Evolutionary conservation across 768 basidiomycete genomes (phyloP).

Genomic region (Coprinellus aureogranulatus): DNA sequence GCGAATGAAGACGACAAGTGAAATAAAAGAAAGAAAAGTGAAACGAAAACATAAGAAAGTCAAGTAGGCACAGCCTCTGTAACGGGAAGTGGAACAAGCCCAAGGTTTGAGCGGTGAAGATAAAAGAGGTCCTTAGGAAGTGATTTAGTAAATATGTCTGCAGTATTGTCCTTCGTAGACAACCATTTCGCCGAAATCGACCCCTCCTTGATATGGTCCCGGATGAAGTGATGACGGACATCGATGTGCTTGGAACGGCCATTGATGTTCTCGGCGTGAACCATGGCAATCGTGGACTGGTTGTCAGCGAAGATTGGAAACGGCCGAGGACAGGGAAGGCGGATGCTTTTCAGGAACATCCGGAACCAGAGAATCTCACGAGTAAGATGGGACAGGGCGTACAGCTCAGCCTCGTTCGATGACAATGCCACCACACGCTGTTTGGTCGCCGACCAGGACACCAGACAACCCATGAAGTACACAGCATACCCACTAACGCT

Average conservation of each 20-base stretch:
- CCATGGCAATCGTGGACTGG: constrained; percentile 10
- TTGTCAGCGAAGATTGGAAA: constrained; percentile 24
- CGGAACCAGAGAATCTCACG: constrained; percentile 27
- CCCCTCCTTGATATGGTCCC: constrained; percentile 17
- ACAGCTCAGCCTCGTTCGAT: constrained; percentile 37
- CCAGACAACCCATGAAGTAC: constrained; percentile 21
- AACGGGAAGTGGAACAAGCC: neutral
- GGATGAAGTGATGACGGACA: constrained; percentile 34
- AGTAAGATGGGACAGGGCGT: constrained; percentile 27
- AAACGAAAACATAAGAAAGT: neutral
- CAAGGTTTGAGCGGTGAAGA: constrained; percentile 9
- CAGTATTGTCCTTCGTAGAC: constrained; percentile 30
- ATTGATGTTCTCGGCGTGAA: constrained; percentile 20
- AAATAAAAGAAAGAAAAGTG: neutral
- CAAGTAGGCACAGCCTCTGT: neutral
- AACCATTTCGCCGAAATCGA: constrained; percentile 23
- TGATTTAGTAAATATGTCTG: constrained; percentile 42
- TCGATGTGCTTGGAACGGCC: constrained; percentile 29
- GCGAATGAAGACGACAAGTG: neutral
- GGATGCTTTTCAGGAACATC: constrained; percentile 14
- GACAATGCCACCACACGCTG: constrained; percentile 32
- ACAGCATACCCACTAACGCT: constrained; percentile 33
- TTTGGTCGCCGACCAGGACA: constrained; percentile 33
- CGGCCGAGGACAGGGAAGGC: constrained; percentile 9
- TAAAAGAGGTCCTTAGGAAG: constrained; percentile 14